Conservation (phyloP, 2,329 filamentous ascomycete species). For the Drechslerella dactyloides region DNA sequence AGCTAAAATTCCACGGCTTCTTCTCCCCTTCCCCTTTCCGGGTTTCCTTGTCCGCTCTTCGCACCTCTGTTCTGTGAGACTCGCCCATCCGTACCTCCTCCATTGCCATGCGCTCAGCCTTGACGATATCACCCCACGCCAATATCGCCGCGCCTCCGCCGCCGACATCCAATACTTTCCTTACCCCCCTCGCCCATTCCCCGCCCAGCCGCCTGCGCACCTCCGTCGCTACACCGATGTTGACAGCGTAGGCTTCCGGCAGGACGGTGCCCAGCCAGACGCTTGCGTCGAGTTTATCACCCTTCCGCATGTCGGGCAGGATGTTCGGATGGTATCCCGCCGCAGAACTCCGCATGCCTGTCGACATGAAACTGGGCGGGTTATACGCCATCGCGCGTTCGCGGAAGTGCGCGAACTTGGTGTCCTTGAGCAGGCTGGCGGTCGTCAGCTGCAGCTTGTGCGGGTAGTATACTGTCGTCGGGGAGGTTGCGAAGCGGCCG, state of each 20-base stretch:
- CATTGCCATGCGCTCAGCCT: slow-evolving; percentile 80
- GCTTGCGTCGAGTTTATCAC: slow-evolving; percentile 35
- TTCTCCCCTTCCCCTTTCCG: not conserved
- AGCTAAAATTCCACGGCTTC: no score
- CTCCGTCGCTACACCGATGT: slow-evolving; percentile 73
- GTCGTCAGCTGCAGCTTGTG: slow-evolving; percentile 19
- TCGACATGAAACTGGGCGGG: slow-evolving; percentile 18
- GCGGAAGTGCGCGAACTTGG: slow-evolving; percentile 28
- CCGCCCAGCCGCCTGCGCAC: slow-evolving; percentile 74
- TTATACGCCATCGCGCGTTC: slow-evolving; percentile 20
- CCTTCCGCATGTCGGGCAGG: slow-evolving; percentile 22
- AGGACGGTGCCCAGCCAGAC: slow-evolving; percentile 39
- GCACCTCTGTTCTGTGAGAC: not conserved
- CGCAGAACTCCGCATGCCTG: not conserved
- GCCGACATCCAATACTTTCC: slow-evolving; percentile 73
- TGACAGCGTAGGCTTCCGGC: slow-evolving; percentile 73
- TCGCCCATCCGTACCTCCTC: slow-evolving; percentile 61
- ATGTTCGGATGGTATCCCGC: slow-evolving; percentile 42
- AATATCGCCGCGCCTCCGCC: slow-evolving; percentile 74
- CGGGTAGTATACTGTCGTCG: slow-evolving; percentile 25
- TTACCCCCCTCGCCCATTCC: slow-evolving; percentile 71
- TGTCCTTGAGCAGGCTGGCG: slow-evolving; percentile 9
- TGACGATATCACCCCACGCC: slow-evolving; percentile 78
- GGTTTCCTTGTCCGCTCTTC: not conserved
- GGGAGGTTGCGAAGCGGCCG: slow-evolving; percentile 30